Evolutionary conservation across 495 filamentous ascomycete genomes (phyloP), one percentile per base, ranked within the genome.

Genomic region (Chaetomium tenue): DNA sequence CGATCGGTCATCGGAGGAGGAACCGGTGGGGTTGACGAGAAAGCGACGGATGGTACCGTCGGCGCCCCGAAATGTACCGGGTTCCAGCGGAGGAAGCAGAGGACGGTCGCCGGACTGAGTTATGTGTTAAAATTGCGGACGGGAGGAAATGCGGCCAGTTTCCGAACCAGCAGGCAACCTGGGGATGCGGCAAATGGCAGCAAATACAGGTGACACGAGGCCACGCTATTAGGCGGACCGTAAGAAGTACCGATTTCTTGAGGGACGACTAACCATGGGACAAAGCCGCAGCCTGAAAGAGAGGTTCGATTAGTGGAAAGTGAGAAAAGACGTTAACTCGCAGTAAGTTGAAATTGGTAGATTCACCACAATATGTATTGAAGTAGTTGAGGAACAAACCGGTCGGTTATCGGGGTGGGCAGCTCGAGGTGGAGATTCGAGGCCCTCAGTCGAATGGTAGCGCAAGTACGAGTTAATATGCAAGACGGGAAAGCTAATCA

Each of bases 41-140:
- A 44, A 71, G 56, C 18, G 57, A 30, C 63, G 67, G 64, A 77
- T 66, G 25, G 76, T 78, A 47, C 76, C 77, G 65, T 81, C 73
- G 58, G 76, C 76, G n/a, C 71, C 75, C 67, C 70, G 72, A 63
- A 67, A 76, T 65, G 78, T 58, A 77, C 81, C 57, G n/a, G 57
- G 58, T 33, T 66, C 59, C 42, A 81, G 81, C 56, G 83, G 78
- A 15, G 61, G 61, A n/a, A 20, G 48, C 12, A 3, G 53, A 30
- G 42, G 42, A 50, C 20, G 46, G 15, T 63, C 30, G 53, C 48
- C 54, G 5, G 61, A 63, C 61, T 63, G 11, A 44, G 26, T 40
- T 22, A 30, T 13, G 18, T 13, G 61, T 63, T 26, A 59, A 52
- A 4, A 28, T 42, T 20, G 12, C 2, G 55, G 12, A 30, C 13